Percentiles rank a stretch among this genome's conserved stretches.
Evolutionary conservation across 2,329 filamentous ascomycete species (phyloP).

Genomic region (Chalara sp.): DNA sequence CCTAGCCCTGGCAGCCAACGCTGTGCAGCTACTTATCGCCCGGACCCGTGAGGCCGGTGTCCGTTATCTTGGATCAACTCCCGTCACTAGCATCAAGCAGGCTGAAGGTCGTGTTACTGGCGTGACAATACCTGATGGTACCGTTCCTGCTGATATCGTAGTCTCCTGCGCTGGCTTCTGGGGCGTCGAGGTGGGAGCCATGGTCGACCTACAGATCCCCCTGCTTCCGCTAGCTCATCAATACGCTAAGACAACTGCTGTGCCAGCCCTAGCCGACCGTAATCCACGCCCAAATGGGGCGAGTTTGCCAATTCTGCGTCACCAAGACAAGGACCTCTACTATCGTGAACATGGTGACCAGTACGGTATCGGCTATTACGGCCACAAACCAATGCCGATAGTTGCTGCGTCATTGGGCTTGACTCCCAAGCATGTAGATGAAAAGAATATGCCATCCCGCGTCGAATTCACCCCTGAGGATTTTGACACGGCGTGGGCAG

Average conservation of each 20-base stretch:
- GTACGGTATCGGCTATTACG: neutral
- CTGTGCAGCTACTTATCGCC: neutral
- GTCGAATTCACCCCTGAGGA: neutral
- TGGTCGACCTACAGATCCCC: neutral
- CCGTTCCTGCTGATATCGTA: neutral
- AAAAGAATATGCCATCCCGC: neutral
- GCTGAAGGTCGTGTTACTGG: neutral
- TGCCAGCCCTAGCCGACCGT: neutral
- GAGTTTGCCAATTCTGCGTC: neutral
- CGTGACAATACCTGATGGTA: neutral
- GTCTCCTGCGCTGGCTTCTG: neutral
- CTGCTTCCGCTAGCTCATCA: neutral
- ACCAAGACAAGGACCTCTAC: neutral
- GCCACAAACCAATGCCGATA: neutral
- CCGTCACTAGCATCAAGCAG: neutral
- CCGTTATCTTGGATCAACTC: neutral
- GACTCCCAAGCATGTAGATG: neutral
- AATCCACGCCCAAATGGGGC: neutral
- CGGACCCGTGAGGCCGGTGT: neutral
- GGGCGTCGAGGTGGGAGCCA: neutral
- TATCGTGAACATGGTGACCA: neutral
- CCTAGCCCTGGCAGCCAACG: neutral
- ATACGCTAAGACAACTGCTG: neutral
- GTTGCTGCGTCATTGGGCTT: neutral
- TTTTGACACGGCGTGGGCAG: neutral